phyloP scores from a whole-genome alignment of 768 basidiomycete genomes.

The Hydnomerulius pinastri region DNA sequence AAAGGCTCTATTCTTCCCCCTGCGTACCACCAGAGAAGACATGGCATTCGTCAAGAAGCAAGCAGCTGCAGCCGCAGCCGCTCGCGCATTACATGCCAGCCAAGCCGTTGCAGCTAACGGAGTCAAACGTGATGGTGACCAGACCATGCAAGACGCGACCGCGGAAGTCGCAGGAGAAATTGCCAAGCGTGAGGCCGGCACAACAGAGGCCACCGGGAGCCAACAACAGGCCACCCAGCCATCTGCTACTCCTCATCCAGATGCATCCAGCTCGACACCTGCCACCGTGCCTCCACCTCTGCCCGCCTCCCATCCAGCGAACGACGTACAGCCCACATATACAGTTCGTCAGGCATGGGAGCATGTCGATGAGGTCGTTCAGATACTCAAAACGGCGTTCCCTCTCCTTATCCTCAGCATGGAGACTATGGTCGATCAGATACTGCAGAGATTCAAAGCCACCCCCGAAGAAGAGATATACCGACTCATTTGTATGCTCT shows the following conservation, averaged over 20 bases:
- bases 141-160: constrained; percentile 29
- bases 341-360: constrained; percentile 78
- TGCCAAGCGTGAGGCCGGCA: constrained; percentile 21
- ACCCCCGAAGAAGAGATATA: constrained; percentile 93
- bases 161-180: constrained; percentile 30
- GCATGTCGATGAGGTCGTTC: constrained; percentile 89
- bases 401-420: constrained; percentile 92
- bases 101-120: constrained; percentile 25
- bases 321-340: constrained; percentile 27
- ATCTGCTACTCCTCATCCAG: constrained; percentile 13
- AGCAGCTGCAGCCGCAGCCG: constrained; percentile 35
- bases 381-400: constrained; percentile 93
- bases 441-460: constrained; percentile 85
- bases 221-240: constrained; percentile 19
- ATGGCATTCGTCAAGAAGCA: constrained; percentile 51
- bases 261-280: constrained; percentile 15
- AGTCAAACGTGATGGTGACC: constrained; percentile 34
- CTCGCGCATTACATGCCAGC: constrained; percentile 38
- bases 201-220: constrained; percentile 23
- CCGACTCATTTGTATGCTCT: constrained; percentile 81
- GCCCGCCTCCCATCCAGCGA: constrained; percentile 14
- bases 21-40: constrained; percentile 84
- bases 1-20: constrained; percentile 92
- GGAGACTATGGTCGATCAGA: constrained; percentile 97
- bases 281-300: constrained; percentile 4